Base-by-base conservation (phyloP, 345 rosid genomes). In the Trapa incisa region DNA sequence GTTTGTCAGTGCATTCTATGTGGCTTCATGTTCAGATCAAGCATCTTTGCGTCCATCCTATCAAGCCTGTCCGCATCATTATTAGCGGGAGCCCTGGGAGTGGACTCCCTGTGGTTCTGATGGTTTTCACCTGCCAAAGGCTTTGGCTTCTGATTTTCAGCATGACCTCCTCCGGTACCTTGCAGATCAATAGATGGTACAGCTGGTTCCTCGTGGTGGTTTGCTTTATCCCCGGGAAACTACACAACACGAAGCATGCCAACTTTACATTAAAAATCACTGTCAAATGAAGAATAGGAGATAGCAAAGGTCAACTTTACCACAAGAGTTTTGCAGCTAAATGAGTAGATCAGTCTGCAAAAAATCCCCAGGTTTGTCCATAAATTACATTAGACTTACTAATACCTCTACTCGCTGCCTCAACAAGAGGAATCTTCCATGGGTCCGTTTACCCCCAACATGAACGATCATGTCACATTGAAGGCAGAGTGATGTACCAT, bases 381-480 rank as follows among this genome's bases (percentile, higher is more conserved):
- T 50, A 3, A 50, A 50, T 15, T 50, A 50, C 22, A 50, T 50
- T 2, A 4, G 29, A 50, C 56, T 50, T 50, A 50, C 1, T 50
- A 50, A 16, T 33, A 89, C 94, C 95, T 86, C 85, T 10, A 85
- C 84, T 73, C 88, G 82, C 82, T 92, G 96, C 78, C 96, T 85
- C 37, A 87, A 66, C 33, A 89, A 65, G 47, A 87, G 89, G 76
- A 75, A 85, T 66, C 98, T 82, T 58, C 69, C 75, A 65, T 89
- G 96, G 2, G 80, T 87, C 79, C 91, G 82, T 80, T 87, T 89
- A 64, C 87, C 92, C 11, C 96, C 96, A 68, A 85, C 87, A 79
- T 86, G 98, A 60, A 89, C 95, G 68, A 78, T 76, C 89, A 83
- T 84, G 64, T 92, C 96, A 65, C 98, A 87, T 73, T 87, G 88